Base-by-base conservation (phyloP, 2,329 filamentous ascomycete genomes). In the Emmonsiellopsis sp. region DNA sequence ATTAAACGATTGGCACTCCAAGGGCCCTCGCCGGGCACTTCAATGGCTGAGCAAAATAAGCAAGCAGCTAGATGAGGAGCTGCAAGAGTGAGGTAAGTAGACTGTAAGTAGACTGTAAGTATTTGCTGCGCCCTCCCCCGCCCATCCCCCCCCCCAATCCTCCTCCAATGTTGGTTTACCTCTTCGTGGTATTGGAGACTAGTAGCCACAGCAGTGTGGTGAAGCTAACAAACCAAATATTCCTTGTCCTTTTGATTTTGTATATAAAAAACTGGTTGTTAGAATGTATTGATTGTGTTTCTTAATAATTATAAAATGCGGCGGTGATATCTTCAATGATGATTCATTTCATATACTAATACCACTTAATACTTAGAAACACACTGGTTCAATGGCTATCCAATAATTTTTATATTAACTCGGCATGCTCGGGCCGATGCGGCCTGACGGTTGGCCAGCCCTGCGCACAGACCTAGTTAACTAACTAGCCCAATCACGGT, bases 111-210 rank as follows among this genome's bases (percentile, higher is more conserved):
- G 7, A 38, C 8, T 10, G 35, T 15, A 50, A 50, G 35, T 20
- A 50, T 37, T 49, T 37, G 13, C 46, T n/a, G n/a, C 47, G 11
- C 34, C 31, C 16, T 26, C 37, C 32, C 50, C 49, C 49, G 11
- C 35, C 32, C 35, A 5, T 6, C 31, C 2, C 50, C 50, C 16
- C 15, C 37, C 50, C 40, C 41, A 49, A 11, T 37, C n/a, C n/a
- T n/a, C 50, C 50, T 46, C 51, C 51, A 53, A 53, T 53, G 38
- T 40, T 53, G 51, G 51, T 53, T 53, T 53, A 48, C 51, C 51
- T 53, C 51, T 53, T 53, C 51, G 51, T 49, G 51, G 51, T 53
- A 40, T 53, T 53, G 45, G 45, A 43, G 51, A 50, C 44, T 53
- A 53, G 51, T 50, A 53, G 45, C 51, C 51, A 49, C 10, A 48